A percentile compares a stretch with the other conserved stretches of the same genome.
These are phyloP conservation scores for Rhodotorula sp. DNA, from an alignment of 1,284 basidiomycete species.

Conservation along the genomic window DNA sequence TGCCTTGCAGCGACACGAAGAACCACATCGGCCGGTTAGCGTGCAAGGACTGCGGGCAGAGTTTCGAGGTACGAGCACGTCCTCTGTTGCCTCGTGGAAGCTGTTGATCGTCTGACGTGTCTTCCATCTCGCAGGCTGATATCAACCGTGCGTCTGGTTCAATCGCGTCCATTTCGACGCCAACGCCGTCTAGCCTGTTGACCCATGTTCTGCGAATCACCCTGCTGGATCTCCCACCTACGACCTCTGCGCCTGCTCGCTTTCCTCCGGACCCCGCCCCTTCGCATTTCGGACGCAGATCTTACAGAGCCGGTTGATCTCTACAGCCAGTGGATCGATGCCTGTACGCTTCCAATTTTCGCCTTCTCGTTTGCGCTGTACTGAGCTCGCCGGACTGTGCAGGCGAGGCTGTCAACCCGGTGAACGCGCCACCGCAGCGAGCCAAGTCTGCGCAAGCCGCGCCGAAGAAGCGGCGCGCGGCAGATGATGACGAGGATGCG, in stretches of 20 bases:
- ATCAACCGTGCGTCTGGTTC: slow-evolving; percentile 40
- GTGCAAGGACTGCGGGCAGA: slow-evolving; percentile 51
- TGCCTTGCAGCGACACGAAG: slow-evolving; percentile 48
- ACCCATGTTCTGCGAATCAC: too few relatives aligned
- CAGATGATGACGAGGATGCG: background rate
- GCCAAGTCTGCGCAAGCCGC: background rate
- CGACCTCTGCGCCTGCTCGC: background rate
- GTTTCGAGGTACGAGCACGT: slow-evolving; percentile 39
- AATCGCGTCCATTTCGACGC: too few relatives aligned
- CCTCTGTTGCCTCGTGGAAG: rapidly evolving
- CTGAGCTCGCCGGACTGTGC: background rate
- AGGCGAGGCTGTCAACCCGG: slow-evolving; percentile 23
- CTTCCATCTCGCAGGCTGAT: slow-evolving; percentile 44
- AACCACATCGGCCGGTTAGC: slow-evolving; percentile 49
- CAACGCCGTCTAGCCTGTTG: background rate
- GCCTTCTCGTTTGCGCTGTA: background rate
- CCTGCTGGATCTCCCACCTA: background rate
- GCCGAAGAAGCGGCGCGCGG: background rate
- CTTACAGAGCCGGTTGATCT: slow-evolving; percentile 53
- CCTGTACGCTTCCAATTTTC: slow-evolving; percentile 47
- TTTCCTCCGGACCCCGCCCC: too few relatives aligned
- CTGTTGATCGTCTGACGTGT: too few relatives aligned
- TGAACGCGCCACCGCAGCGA: background rate
- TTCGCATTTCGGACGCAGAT: slow-evolving; percentile 36
- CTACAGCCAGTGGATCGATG: slow-evolving; percentile 54